Conservation (phyloP, 2,329 filamentous ascomycete genomes). For the Colletotrichum musicola region DNA sequence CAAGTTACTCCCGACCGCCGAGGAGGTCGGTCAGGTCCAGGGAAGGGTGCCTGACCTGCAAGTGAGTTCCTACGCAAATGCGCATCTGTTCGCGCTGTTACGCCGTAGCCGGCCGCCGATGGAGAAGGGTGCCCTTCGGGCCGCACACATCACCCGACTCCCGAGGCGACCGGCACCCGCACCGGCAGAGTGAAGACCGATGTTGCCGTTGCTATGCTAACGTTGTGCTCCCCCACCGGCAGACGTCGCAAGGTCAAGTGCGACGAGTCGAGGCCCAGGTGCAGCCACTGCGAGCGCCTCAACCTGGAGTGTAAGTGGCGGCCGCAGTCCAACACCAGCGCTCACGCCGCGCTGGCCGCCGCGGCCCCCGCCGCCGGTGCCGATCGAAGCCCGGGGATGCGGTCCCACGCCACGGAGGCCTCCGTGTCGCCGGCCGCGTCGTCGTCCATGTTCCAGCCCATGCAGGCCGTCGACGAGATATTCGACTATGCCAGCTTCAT, state of each 20-base stretch:
- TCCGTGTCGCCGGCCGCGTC: conserved; percentile 42
- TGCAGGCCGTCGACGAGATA: conserved; percentile 54
- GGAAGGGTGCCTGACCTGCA: conserved; percentile 62
- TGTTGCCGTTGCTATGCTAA: not conserved
- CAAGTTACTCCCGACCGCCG: conserved; percentile 27
- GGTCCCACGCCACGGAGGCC: conserved; percentile 46
- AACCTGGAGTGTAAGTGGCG: conserved; percentile 67
- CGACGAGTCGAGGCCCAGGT: conserved; percentile 65
- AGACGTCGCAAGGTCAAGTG: conserved; percentile 68
- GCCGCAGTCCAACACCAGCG: conserved; percentile 42
- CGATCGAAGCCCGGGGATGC: conserved; percentile 40
- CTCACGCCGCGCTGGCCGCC: conserved; percentile 42
- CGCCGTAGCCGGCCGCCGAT: not conserved
- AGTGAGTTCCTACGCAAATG: conserved; percentile 46
- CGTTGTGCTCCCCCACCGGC: conserved; percentile 15
- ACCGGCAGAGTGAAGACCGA: conserved; percentile 1
- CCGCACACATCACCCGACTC: conserved; percentile 1
- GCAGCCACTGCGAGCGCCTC: conserved; percentile 65
- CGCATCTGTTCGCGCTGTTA: not conserved
- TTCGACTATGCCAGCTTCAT: conserved; percentile 64
- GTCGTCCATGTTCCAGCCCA: conserved; percentile 43
- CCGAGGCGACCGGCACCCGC: conserved; percentile 1
- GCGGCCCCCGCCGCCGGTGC: conserved; percentile 38
- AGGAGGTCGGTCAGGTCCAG: conserved; percentile 45
- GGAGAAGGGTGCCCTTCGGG: not conserved